These are phyloP conservation scores for Rhizoclosmatium globosum DNA, from an alignment of 192 early-diverging fungal genomes.

Conservation along the genomic window DNA sequence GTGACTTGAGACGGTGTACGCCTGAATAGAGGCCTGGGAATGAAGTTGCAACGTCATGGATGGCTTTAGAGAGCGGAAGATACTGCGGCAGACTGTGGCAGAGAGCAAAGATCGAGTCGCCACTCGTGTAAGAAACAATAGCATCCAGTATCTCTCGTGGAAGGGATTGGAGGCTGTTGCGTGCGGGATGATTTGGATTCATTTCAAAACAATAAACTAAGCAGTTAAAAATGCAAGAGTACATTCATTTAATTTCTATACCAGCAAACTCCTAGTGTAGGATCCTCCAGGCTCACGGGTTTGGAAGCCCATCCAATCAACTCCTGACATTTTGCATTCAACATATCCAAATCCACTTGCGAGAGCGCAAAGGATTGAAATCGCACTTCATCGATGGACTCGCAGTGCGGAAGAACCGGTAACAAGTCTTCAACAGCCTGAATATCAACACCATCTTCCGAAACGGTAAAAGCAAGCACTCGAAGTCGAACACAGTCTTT, in stretches of 20 bases:
- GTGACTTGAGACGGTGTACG: background rate
- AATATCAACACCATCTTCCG: background rate
- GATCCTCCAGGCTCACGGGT: no score
- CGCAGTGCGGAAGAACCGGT: background rate
- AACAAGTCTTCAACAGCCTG: background rate
- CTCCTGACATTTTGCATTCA: background rate
- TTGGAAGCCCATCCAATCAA: no score
- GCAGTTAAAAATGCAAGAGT: no score
- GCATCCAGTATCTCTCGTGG: constrained; percentile 6
- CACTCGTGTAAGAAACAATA: background rate
- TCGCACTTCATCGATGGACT: background rate
- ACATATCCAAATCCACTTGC: background rate
- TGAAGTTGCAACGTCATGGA: background rate
- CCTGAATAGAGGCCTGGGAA: background rate
- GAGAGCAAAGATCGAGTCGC: background rate
- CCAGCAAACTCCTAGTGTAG: no score
- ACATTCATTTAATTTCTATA: no score
- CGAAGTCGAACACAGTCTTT: background rate
- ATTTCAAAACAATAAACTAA: no score
- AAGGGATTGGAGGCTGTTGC: background rate
- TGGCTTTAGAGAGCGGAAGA: constrained; percentile 1
- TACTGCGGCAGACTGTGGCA: background rate
- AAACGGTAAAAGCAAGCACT: background rate
- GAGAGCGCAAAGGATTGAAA: background rate
- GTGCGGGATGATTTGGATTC: no score